Conservation (phyloP, 495 filamentous ascomycete species). For the Neurospora sp. region DNA sequence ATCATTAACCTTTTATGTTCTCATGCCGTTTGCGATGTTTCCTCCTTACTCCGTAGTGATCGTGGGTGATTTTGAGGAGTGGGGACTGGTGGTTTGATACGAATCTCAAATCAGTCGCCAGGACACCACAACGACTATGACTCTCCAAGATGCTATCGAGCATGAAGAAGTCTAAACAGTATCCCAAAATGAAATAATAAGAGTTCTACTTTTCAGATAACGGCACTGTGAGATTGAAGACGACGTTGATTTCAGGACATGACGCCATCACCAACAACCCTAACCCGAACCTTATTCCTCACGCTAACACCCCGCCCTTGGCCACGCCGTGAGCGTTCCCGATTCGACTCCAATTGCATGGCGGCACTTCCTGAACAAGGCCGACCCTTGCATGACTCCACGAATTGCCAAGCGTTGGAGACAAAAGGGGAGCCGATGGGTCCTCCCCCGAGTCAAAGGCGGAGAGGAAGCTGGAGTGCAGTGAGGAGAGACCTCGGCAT, state of each 20-base stretch:
- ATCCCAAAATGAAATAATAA: too few species aligned
- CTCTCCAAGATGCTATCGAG: too few species aligned
- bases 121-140: too few species aligned
- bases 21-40: not conserved
- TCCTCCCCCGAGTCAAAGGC: not conserved
- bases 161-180: too few species aligned
- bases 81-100: not conserved
- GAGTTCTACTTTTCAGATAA: too few species aligned
- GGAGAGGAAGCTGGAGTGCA: not conserved
- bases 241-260: not conserved
- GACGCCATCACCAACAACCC: not conserved
- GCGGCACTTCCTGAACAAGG: not conserved
- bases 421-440: not conserved
- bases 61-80: not conserved
- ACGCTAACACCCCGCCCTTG: not conserved
- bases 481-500: slow-evolving; percentile 18
- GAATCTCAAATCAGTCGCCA: not conserved
- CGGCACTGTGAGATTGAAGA: not conserved
- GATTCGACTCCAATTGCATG: not conserved
- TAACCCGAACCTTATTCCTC: not conserved
- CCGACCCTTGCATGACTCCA: not conserved
- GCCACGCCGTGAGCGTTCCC: not conserved
- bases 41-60: not conserved
- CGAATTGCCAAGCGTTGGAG: not conserved
- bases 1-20: not conserved